A percentile compares a stretch with the other conserved stretches of the same genome.
Evolutionary conservation across 768 basidiomycete species (phyloP).

Genomic region (Mycena chlorophos): DNA sequence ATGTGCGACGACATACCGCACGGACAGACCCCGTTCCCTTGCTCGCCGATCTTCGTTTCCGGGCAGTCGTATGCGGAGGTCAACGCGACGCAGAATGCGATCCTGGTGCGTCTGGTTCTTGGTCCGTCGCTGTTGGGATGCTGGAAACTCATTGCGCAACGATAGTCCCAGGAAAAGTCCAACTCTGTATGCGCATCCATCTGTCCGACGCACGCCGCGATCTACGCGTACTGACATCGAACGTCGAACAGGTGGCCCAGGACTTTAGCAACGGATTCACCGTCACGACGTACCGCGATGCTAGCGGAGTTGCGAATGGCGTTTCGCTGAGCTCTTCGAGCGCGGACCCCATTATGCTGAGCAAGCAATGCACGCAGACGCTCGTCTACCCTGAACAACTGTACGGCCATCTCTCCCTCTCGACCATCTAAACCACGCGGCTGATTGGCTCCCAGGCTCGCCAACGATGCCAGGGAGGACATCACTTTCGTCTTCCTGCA

Average conservation of each 20-base stretch:
- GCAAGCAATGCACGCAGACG: constrained; percentile 43
- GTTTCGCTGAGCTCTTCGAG: constrained; percentile 29
- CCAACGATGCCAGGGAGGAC: constrained; percentile 48
- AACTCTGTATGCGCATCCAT: background rate
- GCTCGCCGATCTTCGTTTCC: constrained; percentile 37
- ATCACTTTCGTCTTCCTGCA: constrained; percentile 48
- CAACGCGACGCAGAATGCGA: background rate
- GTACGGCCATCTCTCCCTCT: constrained; percentile 31
- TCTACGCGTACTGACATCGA: background rate
- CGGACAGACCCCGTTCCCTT: constrained; percentile 32
- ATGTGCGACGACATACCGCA: constrained; percentile 51
- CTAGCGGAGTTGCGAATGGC: constrained; percentile 21
- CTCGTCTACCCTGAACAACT: constrained; percentile 47
- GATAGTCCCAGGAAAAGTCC: background rate
- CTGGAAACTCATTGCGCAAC: background rate
- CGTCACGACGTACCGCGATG: background rate
- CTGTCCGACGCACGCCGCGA: too few species aligned
- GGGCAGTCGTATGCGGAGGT: background rate
- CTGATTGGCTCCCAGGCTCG: constrained; percentile 33
- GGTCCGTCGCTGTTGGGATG: background rate
- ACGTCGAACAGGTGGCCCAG: constrained; percentile 7
- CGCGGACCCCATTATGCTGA: constrained; percentile 28
- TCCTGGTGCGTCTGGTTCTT: constrained; percentile 6
- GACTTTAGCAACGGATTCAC: constrained; percentile 12
- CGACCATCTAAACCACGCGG: background rate